These are phyloP conservation scores for Lenzites betulinus DNA, from an alignment of 768 basidiomycete species.

Conservation along the genomic window DNA sequence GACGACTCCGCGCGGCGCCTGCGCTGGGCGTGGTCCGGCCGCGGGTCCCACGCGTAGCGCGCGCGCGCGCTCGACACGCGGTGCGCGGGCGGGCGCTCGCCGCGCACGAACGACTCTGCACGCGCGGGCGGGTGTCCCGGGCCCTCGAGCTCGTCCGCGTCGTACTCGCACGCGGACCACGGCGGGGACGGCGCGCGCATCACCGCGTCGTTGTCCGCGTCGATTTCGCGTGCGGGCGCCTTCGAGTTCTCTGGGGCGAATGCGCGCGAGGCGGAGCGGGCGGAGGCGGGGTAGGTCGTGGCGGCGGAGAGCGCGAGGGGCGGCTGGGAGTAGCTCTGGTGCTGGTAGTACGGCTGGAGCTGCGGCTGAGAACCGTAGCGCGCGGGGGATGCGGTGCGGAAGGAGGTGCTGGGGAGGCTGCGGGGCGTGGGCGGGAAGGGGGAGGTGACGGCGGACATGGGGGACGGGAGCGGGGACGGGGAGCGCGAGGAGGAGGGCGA, in stretches of 20 bases:
- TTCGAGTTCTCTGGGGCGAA: too few relatives aligned
- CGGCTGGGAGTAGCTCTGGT: conserved; percentile 6
- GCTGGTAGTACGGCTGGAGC: conserved; percentile 6
- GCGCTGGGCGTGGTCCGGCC: not conserved
- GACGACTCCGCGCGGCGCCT: conserved; percentile 9
- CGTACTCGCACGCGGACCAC: conserved; percentile 12
- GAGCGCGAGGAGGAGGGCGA: conserved; percentile 10
- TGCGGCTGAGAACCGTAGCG: conserved; percentile 1
- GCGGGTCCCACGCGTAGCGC: conserved; percentile 1
- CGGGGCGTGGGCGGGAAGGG: conserved; percentile 21
- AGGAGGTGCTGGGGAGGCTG: conserved; percentile 13
- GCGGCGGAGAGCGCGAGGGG: not conserved
- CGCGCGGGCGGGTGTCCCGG: not conserved
- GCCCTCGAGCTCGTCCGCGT: conserved; percentile 9
- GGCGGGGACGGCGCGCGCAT: conserved; percentile 4
- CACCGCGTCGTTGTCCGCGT: not conserved
- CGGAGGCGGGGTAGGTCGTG: not conserved
- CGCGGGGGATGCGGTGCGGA: not conserved
- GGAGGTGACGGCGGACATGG: conserved; percentile 15
- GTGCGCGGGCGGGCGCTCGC: not conserved
- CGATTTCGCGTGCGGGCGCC: not conserved
- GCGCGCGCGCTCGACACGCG: conserved; percentile 9
- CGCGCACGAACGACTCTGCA: conserved; percentile 18
- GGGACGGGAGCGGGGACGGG: conserved; percentile 18
- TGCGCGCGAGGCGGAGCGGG: not conserved